A percentile compares a stretch with the other conserved stretches of the same genome.
Conservation (phyloP, 768 basidiomycete species). For the Mycena leptocephala region DNA sequence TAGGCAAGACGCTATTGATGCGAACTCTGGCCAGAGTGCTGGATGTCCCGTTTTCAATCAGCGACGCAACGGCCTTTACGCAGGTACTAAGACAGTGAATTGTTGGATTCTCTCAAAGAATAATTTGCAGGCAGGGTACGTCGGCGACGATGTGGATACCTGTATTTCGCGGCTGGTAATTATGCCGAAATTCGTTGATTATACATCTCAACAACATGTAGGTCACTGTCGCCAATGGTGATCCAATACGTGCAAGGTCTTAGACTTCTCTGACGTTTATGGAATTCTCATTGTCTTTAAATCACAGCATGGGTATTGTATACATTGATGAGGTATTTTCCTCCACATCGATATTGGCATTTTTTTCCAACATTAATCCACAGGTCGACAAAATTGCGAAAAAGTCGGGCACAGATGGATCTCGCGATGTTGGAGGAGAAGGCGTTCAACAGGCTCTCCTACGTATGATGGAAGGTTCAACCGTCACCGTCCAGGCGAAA, state of each 20-base stretch:
- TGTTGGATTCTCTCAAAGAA: constrained; percentile 15
- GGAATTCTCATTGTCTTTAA: constrained; percentile 9
- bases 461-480: constrained; percentile 95
- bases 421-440: constrained; percentile 94
- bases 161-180: constrained; percentile 87
- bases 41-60: constrained; percentile 95
- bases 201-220: constrained; percentile 43
- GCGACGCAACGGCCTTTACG: constrained; percentile 95
- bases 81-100: constrained; percentile 64
- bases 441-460: constrained; percentile 96
- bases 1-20: constrained; percentile 93
- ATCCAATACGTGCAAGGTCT: constrained; percentile 89
- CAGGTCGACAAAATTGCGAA: constrained; percentile 90
- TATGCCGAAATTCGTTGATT: not conserved
- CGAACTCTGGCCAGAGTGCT: constrained; percentile 92
- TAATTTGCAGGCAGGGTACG: constrained; percentile 79
- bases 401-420: constrained; percentile 77
- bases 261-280: constrained; percentile 2
- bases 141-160: constrained; percentile 97
- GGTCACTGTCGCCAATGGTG: constrained; percentile 94
- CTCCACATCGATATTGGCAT: no score
- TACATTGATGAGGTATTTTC: constrained; percentile 86
- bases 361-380: not conserved
- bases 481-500: constrained; percentile 87
- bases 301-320: constrained; percentile 89